These are phyloP conservation scores for Cordyceps tenuipes DNA, from an alignment of 2,329 filamentous ascomycete genomes.

Conservation along the genomic window DNA sequence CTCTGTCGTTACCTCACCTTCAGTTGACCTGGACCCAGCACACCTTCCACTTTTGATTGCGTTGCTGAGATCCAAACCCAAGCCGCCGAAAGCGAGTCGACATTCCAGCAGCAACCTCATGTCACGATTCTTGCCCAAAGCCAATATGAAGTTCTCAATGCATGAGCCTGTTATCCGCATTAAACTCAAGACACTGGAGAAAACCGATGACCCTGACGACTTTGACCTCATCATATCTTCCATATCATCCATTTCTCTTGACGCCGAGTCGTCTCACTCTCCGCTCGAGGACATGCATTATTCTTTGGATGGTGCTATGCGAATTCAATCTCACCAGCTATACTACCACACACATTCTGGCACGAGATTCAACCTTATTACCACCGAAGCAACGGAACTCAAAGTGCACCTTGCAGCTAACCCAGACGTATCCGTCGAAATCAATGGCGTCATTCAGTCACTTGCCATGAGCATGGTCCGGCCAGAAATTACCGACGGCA, in stretches of 20 bases:
- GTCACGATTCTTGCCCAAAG: conserved; percentile 86
- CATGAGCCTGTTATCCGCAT: conserved; percentile 94
- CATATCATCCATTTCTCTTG: conserved; percentile 85
- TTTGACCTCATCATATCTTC: conserved; percentile 94
- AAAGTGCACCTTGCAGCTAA: conserved; percentile 78
- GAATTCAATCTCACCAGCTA: conserved; percentile 76
- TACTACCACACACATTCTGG: conserved; percentile 90
- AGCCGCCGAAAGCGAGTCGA: conserved; percentile 25
- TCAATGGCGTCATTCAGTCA: conserved; percentile 72
- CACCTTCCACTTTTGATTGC: conserved; percentile 81
- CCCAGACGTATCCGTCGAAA: conserved; percentile 75
- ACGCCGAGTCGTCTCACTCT: conserved; percentile 93
- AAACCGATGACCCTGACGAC: conserved; percentile 59
- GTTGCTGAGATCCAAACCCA: conserved; percentile 53
- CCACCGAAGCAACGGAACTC: conserved; percentile 80
- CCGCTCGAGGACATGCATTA: conserved; percentile 78
- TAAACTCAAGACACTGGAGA: conserved; percentile 69
- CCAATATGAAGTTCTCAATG: conserved; percentile 89
- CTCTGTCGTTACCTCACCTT: conserved; percentile 90
- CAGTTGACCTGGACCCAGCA: conserved; percentile 83
- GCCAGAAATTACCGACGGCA: conserved; percentile 83
- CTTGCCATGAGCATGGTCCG: conserved; percentile 85
- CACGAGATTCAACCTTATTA: conserved; percentile 75
- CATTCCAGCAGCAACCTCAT: conserved; percentile 60
- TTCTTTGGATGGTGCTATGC: conserved; percentile 70